Percentiles rank a stretch among this genome's conserved stretches.
phyloP scores from a whole-genome alignment of 179 eudicot genomes.

The Amaranthus tricolor region DNA sequence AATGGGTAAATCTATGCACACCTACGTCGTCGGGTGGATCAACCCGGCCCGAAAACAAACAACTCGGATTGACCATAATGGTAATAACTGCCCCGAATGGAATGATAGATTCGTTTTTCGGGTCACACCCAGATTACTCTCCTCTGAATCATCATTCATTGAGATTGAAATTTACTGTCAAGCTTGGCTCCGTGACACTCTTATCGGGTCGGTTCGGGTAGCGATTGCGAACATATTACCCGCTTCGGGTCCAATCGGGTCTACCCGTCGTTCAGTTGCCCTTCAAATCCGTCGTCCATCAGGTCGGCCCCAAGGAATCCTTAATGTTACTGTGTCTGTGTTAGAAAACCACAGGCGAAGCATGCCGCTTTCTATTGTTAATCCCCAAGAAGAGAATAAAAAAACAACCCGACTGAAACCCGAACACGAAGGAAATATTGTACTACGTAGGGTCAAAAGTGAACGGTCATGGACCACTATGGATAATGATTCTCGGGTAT shows the following conservation, averaged over 20 bases:
- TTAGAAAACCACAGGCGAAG: constrained; percentile 36
- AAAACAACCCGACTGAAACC: neutral
- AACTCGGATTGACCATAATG: constrained; percentile 31
- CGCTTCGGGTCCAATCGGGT: constrained; percentile 18
- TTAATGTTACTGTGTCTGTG: constrained; percentile 34
- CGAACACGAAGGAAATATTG: neutral
- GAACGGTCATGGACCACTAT: constrained; percentile 14
- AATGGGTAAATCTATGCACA: constrained; percentile 29
- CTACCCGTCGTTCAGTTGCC: constrained; percentile 38
- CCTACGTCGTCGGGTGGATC: constrained; percentile 43
- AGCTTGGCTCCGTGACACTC: constrained; percentile 39
- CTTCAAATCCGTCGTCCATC: constrained; percentile 48
- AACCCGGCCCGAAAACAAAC: constrained; percentile 37
- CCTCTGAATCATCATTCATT: constrained; percentile 30
- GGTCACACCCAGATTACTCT: constrained; percentile 32
- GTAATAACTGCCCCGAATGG: constrained; percentile 41
- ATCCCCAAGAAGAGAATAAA: neutral
- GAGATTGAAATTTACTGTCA: constrained; percentile 36
- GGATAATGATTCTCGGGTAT: neutral
- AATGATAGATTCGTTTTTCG: constrained; percentile 41
- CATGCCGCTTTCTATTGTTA: constrained; percentile 38
- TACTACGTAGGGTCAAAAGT: constrained; percentile 23
- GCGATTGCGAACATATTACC: constrained; percentile 34
- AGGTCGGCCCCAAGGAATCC: constrained; percentile 46
- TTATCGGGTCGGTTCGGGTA: constrained; percentile 42